Conservation (phyloP, 2,329 filamentous ascomycete genomes). For the Fragosphaeria purpurea region DNA sequence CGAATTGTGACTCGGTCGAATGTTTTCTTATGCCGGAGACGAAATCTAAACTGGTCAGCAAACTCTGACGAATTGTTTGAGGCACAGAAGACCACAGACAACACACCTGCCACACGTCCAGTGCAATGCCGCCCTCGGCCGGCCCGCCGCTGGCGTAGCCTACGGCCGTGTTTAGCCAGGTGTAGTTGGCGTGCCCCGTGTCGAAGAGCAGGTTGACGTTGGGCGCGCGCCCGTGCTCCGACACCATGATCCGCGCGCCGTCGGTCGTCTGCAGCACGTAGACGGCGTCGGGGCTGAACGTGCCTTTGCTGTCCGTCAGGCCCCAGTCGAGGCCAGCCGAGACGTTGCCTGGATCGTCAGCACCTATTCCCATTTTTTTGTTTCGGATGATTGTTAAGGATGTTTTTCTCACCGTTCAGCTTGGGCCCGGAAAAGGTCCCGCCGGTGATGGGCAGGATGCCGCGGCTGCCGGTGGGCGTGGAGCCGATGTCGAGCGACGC, state of each 20-base stretch:
- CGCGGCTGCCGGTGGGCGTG: conserved; percentile 15
- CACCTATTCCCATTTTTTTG: no score
- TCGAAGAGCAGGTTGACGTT: conserved; percentile 26
- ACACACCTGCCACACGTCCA: conserved; percentile 11
- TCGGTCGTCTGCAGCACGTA: conserved; percentile 29
- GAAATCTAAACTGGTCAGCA: no score
- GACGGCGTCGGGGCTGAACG: conserved; percentile 28
- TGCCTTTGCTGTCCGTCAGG: conserved; percentile 23
- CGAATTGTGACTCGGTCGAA: no score
- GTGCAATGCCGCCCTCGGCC: conserved; percentile 5
- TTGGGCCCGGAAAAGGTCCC: conserved; percentile 26
- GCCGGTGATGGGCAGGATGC: conserved; percentile 25
- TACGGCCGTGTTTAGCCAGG: conserved; percentile 27
- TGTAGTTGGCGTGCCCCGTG: conserved; percentile 23
- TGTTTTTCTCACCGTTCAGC: conserved; percentile 15
- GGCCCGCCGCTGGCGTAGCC: conserved; percentile 13
- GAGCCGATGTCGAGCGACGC: conserved; percentile 15
- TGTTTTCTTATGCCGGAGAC: no score
- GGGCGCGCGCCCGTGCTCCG: conserved; percentile 26
- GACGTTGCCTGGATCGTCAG: conserved; percentile 16
- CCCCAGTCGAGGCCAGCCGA: conserved; percentile 27
- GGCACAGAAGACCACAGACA: neutral
- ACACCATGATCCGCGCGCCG: conserved; percentile 27
- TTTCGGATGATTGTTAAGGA: no score
- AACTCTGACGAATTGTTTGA: no score